Evolutionary conservation across 108 stramenopile species (phyloP), one percentile per base, ranked within the genome.

Genomic region (Cyclotella kingstonii): DNA sequence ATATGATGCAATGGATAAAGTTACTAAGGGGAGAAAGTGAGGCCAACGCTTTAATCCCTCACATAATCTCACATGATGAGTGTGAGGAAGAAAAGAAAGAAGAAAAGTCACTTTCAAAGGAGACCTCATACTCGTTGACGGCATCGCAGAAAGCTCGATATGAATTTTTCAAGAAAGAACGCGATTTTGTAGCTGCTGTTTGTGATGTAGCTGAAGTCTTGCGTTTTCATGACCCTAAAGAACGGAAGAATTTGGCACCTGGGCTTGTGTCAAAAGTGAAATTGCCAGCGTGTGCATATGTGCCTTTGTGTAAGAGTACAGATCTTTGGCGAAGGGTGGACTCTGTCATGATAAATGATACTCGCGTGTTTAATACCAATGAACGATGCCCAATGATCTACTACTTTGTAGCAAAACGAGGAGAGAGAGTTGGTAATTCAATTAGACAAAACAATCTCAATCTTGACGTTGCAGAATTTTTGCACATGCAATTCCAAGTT

Each of bases 181-280:
- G 97, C 27, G 85, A 92, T 30, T 98, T 99, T 72, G 87, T 97
- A 25, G 78, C 91, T 6, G 64, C 68, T 33, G 58, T 99, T 11
- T 95, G 93, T 29, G 87, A 94, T 59, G 86, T 99, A 43, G 96
- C 94, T 29, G 98, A 99, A 79, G 87, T 90, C 8, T 77, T 99
- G 34, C 84, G 98, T 29, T 96, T 96, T 70, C 81, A 81, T 44
- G 95, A 97, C 43, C 85, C 87, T 12, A 71, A 72, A 1, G 80
- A 90, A 38, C 82, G 98, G 27, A 95, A 93, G 62, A 66, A 44
- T 6, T 26, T 87, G 10, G 92, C 91, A 11, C 95, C 92, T 12
- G 73, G 54, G 1, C 52, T 89, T 10, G 79, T 97, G 54, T 47
- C 44, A 23, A 63, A 81, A 4, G 51, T 97, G 22, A 49, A 71